These are phyloP conservation scores for Chlamydomonas schloesseri DNA, from an alignment of 139 green algal genomes.

Conservation along the genomic window DNA sequence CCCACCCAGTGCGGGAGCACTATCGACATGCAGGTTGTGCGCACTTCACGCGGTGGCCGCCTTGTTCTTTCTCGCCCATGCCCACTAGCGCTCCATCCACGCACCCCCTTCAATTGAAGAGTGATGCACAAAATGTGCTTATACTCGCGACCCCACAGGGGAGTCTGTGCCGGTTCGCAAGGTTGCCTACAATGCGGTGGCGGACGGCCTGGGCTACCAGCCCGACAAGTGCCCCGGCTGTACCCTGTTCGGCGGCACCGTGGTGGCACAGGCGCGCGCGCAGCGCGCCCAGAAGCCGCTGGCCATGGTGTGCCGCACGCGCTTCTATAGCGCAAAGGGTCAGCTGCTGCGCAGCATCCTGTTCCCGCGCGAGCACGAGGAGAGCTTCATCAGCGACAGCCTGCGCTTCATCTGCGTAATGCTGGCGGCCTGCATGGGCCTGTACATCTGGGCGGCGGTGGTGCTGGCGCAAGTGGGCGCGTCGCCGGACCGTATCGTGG, in stretches of 20 bases:
- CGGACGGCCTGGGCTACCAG: conserved; percentile 67
- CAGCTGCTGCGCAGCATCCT: conserved; percentile 79
- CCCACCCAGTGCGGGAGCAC: too few species aligned
- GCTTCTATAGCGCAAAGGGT: conserved; percentile 80
- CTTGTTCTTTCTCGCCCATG: too few species aligned
- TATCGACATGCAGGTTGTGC: too few species aligned
- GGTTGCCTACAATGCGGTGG: conserved; percentile 68
- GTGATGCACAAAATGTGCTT: too few species aligned
- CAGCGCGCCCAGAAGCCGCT: conserved; percentile 44
- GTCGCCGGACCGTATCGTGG: conserved; percentile 53
- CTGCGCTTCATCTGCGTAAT: conserved; percentile 77
- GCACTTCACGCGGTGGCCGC: too few species aligned
- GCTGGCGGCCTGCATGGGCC: conserved; percentile 57
- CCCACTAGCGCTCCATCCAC: too few species aligned
- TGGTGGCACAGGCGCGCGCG: conserved; percentile 70
- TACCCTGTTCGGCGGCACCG: conserved; percentile 78
- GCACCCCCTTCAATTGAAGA: too few species aligned
- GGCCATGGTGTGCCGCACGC: conserved; percentile 73
- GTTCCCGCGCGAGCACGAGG: conserved; percentile 61
- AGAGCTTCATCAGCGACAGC: conserved; percentile 70
- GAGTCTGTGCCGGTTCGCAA: conserved; percentile 81
- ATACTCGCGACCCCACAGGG: too few species aligned
- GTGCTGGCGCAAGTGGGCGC: conserved; percentile 62
- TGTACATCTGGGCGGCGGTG: conserved; percentile 77
- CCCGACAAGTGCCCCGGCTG: conserved; percentile 68